These are phyloP conservation scores for Bathelium albidoporum DNA, from an alignment of 495 filamentous ascomycete species.

Conservation along the genomic window DNA sequence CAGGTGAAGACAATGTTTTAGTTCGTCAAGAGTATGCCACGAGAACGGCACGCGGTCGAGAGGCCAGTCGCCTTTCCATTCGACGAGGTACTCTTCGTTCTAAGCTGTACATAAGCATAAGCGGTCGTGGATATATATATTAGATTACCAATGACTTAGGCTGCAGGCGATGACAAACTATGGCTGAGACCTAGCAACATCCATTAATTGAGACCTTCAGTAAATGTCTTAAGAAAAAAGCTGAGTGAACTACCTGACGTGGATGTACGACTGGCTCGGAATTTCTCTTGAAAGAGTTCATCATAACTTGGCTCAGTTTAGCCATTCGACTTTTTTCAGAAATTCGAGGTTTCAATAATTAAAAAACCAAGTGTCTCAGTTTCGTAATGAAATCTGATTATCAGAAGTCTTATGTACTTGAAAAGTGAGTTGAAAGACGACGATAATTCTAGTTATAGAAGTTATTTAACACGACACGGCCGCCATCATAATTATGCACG, in stretches of 20 bases:
- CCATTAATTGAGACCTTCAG: background rate
- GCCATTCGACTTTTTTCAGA: background rate
- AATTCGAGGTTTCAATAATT: too few species aligned
- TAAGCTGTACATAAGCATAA: conserved; percentile 5
- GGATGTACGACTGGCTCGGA: background rate
- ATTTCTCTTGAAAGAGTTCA: background rate
- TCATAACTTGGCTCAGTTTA: background rate
- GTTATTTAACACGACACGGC: too few species aligned
- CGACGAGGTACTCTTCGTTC: conserved; percentile 29
- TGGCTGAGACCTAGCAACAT: background rate
- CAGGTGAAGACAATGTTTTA: conserved; percentile 20
- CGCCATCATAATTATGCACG: too few species aligned
- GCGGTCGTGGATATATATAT: background rate
- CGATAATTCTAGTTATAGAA: too few species aligned
- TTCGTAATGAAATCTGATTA: too few species aligned
- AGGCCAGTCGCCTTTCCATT: conserved; percentile 20
- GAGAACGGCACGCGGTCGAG: conserved; percentile 15
- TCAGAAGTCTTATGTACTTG: too few species aligned
- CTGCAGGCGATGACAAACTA: background rate
- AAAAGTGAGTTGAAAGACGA: too few species aligned
- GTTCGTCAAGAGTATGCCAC: conserved; percentile 29
- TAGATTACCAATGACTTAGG: background rate
- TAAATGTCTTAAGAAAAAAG: background rate
- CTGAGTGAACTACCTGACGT: background rate
- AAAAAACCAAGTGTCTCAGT: too few species aligned